Evolutionary conservation across 208 protist genomes (phyloP), one percentile per base, ranked within the genome.

Genomic region (Acanthamoeba castellanii): DNA sequence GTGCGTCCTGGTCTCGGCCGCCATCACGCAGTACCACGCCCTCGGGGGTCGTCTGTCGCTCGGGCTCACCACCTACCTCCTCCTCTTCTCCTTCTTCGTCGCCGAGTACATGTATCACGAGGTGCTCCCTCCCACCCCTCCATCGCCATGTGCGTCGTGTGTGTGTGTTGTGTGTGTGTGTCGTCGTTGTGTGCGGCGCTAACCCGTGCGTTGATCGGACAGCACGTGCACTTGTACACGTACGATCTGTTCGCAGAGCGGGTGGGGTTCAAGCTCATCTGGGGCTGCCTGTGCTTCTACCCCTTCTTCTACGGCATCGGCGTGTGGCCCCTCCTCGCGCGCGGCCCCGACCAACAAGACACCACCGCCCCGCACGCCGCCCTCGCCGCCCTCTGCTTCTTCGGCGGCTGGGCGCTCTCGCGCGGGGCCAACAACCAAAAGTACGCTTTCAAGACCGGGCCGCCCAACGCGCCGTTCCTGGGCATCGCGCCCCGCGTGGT

Each of bases 261-360:
- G 13, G 72, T 81, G 14, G 72, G 72, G 16, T 50, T 81, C 34
- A 81, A 81, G 72, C 37, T 81, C 34, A 81, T 47, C 30, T 81
- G 72, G 72, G 72, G 72, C 72, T 81, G 72, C n/a, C 72, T 81
- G 16, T 81, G 72, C 72, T 81, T 81, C 72, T 81, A 81, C 37
- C 72, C 72, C 72, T 81, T 81, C 37, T 81, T 81, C 72, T 81
- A 81, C 72, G 34, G 22, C n/a, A n/a, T 81, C 18, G 72, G 72
- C 72, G 72, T 81, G 16, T 81, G 72, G 72, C 22, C 72, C 34
- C 32, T 81, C n/a, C 34, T 81, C 18, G 72, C 18, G 13, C 34
- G 72, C 72, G 37, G 34, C 32, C 34, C 72, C n/a, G 18, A 22
- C 25, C 16, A 42, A 42, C 37, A 47, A 25, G 37, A 81, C 37